Conservation (phyloP, 2,329 filamentous ascomycete genomes). For the Nannizziopsis arthrosporioides region DNA sequence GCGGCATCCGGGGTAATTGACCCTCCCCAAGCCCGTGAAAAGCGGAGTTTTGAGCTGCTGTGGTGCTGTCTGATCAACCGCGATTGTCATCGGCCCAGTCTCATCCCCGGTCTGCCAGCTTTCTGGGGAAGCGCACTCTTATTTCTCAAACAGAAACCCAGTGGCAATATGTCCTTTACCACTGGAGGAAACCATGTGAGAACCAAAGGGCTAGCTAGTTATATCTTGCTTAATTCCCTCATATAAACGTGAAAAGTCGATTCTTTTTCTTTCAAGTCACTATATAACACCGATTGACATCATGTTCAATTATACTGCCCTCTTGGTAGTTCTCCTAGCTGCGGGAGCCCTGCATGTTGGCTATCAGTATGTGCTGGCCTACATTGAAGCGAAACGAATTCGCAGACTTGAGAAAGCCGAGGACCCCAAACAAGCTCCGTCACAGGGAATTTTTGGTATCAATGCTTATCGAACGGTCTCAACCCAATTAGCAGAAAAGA, state of each 20-base stretch:
- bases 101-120: neutral
- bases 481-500: constrained; percentile 5
- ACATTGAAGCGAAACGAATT: constrained; percentile 9
- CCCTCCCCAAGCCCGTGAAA: neutral
- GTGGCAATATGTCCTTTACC: neutral
- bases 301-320: constrained; percentile 3
- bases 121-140: too few species aligned
- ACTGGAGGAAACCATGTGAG: neutral
- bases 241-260: too few species aligned
- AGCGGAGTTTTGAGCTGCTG: too few species aligned
- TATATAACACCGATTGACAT: neutral
- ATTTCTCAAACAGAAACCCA: too few species aligned
- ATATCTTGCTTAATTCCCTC: too few species aligned
- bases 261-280: neutral
- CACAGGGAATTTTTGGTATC: constrained; percentile 9
- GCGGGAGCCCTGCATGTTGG: constrained; percentile 7
- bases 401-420: constrained; percentile 11
- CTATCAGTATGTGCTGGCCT: constrained; percentile 4
- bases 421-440: constrained; percentile 1
- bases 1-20: neutral
- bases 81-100: neutral
- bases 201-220: neutral
- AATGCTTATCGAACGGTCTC: constrained; percentile 6
- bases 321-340: neutral
- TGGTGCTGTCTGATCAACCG: neutral